Percentiles rank a stretch among this genome's conserved stretches.
Evolutionary conservation across 2,329 filamentous ascomycete species (phyloP).

Genomic region (Botryosphaeria agaves): DNA sequence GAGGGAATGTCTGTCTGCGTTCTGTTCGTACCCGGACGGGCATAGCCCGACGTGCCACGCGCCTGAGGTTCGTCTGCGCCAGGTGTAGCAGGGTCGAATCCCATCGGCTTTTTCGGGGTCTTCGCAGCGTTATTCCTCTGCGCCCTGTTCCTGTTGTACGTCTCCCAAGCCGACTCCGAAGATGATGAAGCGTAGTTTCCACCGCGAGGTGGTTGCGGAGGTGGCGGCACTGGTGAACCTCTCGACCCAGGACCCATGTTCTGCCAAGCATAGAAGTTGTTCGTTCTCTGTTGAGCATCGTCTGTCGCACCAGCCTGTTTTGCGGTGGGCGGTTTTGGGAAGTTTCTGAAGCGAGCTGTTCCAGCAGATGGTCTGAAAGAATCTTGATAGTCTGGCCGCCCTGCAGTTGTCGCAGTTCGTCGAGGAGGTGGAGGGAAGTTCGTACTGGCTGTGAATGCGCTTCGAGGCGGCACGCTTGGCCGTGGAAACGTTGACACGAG

Average conservation of each 20-base stretch:
- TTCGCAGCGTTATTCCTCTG: conserved; percentile 20
- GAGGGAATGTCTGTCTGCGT: conserved; percentile 8
- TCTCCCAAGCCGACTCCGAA: conserved; percentile 15
- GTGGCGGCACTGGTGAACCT: conserved; percentile 7
- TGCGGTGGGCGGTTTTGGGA: conserved; percentile 10
- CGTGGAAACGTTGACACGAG: conserved; percentile 9
- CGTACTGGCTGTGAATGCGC: conserved; percentile 20
- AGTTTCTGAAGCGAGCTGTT: conserved; percentile 27
- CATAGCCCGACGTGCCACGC: conserved; percentile 31
- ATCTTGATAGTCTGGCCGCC: conserved; percentile 1
- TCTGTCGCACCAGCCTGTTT: conserved; percentile 15
- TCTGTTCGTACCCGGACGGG: no score
- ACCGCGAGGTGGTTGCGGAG: conserved; percentile 6
- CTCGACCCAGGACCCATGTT: conserved; percentile 25
- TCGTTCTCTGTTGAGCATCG: conserved; percentile 21
- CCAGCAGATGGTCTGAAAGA: conserved; percentile 13
- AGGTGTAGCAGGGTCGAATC: conserved; percentile 40
- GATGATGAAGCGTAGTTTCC: conserved; percentile 1
- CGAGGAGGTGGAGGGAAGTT: conserved; percentile 25
- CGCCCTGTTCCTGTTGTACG: conserved; percentile 15
- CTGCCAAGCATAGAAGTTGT: conserved; percentile 31
- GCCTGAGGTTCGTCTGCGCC: conserved; percentile 44
- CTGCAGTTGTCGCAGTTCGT: conserved; percentile 17
- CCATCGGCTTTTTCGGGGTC: conserved; percentile 33
- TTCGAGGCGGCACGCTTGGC: conserved; percentile 14